A percentile compares a stretch with the other conserved stretches of the same genome.
These are phyloP conservation scores for Globisporangium echinulatum DNA, from an alignment of 352 stramenopile genomes.

Conservation along the genomic window DNA sequence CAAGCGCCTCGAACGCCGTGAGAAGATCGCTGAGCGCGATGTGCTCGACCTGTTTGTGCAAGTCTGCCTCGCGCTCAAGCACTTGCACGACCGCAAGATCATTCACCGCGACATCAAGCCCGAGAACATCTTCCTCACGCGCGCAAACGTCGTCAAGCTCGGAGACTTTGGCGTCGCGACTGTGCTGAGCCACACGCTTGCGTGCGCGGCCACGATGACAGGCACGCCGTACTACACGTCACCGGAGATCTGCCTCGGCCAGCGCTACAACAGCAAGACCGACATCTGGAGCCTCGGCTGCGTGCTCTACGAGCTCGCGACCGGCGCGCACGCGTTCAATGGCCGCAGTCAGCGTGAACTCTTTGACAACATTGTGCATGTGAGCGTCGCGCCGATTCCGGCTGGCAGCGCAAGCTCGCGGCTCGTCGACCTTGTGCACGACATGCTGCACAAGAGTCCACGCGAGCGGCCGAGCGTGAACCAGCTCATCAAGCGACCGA, in stretches of 20 bases:
- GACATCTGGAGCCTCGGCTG: constrained; percentile 94
- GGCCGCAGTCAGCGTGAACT: constrained; percentile 71
- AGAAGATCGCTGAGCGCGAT: constrained; percentile 29
- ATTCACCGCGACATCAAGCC: constrained; percentile 86
- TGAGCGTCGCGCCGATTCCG: constrained; percentile 16
- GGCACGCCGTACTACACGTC: constrained; percentile 91
- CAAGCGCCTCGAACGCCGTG: constrained; percentile 27
- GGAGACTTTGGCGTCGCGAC: constrained; percentile 78
- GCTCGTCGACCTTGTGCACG: constrained; percentile 30
- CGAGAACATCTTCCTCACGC: constrained; percentile 82
- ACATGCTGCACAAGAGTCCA: constrained; percentile 61
- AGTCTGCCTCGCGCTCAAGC: constrained; percentile 70
- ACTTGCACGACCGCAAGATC: constrained; percentile 81
- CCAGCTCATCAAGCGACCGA: constrained; percentile 40
- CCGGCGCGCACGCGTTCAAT: constrained; percentile 87
- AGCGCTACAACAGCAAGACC: constrained; percentile 91
- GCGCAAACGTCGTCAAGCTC: constrained; percentile 56
- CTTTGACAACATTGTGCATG: constrained; percentile 65
- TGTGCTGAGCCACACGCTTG: constrained; percentile 66
- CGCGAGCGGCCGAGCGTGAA: constrained; percentile 59
- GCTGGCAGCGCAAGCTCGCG: constrained; percentile 14
- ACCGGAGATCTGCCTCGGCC: constrained; percentile 90
- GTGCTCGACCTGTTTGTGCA: constrained; percentile 60
- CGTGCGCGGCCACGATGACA: constrained; percentile 65
- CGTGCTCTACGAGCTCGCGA: constrained; percentile 90